Base-by-base conservation (phyloP, 257 asterid species). In the Gentiana straminea region DNA sequence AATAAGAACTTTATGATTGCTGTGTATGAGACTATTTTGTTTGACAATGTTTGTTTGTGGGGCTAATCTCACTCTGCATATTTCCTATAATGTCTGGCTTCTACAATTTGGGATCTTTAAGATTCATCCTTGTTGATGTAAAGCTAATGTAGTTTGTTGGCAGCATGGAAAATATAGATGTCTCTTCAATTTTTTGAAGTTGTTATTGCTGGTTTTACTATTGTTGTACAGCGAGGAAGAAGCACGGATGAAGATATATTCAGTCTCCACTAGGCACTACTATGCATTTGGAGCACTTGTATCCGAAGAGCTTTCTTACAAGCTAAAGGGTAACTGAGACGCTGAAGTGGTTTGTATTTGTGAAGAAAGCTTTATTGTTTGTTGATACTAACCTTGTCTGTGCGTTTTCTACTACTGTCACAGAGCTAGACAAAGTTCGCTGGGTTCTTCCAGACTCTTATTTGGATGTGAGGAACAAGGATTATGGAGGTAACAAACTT, bases 391-490 rank as follows among this genome's bases (percentile, higher is more conserved):
- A 58, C n/a, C 46, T 33, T 35, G 45, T 8, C 2, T 35, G 8
- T 51, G 43, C 24, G 36, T 67, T 49, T 53, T 45, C 35, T 39
- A 57, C 44, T 54, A 52, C 1, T 56, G 50, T 79, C 9, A 77
- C 81, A 92, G 97, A 88, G 24, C 52, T 92, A 60, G 86, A 87
- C 0, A 64, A 35, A 15, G 99, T 92, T 52, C 70, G 94, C 3
- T 92, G 99, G 99, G 97, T 92, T 66, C 97, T 88, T 63, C 99
- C 99, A 32, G 99, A 92, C 72, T 92, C 99, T 2, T 92, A 88
- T 73, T 59, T 92, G 83, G 89, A 92, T 75, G 99, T 88, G 4
- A 88, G 5, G 65, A 83, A 92, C 52, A 88, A 88, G 76, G 97
- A 92, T 50, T 88, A 88, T 56, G 99, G 97, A 81, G 97, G 99